Conservation (phyloP, 306 rosid species). For the Acacia crassicarpa region DNA sequence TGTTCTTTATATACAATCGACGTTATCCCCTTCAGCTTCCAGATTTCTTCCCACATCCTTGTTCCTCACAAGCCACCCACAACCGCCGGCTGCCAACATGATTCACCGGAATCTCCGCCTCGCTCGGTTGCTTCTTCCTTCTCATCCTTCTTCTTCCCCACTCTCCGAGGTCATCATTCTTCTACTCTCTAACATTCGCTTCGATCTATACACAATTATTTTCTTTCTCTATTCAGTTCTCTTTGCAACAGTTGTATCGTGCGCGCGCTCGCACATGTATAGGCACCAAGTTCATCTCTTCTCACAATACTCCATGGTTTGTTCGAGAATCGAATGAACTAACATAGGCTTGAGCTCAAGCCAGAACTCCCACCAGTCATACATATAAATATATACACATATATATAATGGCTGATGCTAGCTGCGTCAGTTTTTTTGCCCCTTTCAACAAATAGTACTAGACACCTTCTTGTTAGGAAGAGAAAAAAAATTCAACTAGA, state of each 20-base stretch:
- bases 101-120: neutral
- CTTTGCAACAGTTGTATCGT: neutral
- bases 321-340: neutral
- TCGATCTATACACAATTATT: neutral
- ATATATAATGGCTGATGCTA: neutral
- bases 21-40: neutral
- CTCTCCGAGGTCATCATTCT: neutral
- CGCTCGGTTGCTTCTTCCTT: neutral
- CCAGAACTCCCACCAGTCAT: neutral
- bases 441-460: neutral
- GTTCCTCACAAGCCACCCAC: neutral
- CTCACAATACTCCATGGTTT: neutral
- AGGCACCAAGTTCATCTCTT: neutral
- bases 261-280: too few relatives aligned
- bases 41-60: neutral
- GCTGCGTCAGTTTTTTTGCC: neutral
- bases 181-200: neutral
- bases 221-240: neutral
- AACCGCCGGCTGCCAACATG: constrained; percentile 8
- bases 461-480: neutral
- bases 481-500: too few relatives aligned
- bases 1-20: neutral
- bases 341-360: neutral
- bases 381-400: neutral
- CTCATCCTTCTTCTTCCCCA: neutral